These are phyloP conservation scores for Leccinum disarticulatum DNA, from an alignment of 768 basidiomycete species.

Conservation along the genomic window DNA sequence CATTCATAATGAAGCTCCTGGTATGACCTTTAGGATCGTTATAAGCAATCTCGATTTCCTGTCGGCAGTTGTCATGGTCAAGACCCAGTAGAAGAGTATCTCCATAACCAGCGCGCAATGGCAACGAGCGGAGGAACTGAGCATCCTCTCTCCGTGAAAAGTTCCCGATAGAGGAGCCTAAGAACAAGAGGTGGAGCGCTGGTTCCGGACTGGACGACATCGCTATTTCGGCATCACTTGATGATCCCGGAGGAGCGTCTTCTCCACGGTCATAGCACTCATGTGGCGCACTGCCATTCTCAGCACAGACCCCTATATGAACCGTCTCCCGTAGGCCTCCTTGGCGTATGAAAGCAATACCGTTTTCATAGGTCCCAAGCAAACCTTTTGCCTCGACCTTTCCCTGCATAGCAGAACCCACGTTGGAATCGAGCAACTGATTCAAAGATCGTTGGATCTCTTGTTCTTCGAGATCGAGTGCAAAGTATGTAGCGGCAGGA, in stretches of 20 bases:
- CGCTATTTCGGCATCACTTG: slow-evolving; percentile 1
- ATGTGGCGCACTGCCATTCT: slow-evolving; percentile 1
- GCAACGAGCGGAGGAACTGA: slow-evolving; percentile 74
- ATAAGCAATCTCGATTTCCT: slow-evolving; percentile 82
- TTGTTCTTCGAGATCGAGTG: slow-evolving; percentile 87
- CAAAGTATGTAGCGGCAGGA: slow-evolving; percentile 77
- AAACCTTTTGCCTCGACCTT: slow-evolving; percentile 83
- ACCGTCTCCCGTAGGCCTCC: slow-evolving; percentile 23
- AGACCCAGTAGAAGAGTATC: slow-evolving; percentile 91
- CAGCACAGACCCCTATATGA: slow-evolving; percentile 5
- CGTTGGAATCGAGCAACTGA: slow-evolving; percentile 59
- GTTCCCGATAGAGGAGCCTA: slow-evolving; percentile 92
- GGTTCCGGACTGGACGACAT: slow-evolving; percentile 50
- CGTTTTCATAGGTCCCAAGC: slow-evolving; percentile 90
- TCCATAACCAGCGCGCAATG: slow-evolving; percentile 67
- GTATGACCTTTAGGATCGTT: slow-evolving; percentile 79
- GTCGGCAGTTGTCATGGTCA: slow-evolving; percentile 74
- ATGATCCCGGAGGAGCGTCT: slow-evolving; percentile 43
- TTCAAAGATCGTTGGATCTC: slow-evolving; percentile 81
- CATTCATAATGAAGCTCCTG: slow-evolving; percentile 82
- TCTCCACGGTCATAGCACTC: slow-evolving; percentile 14
- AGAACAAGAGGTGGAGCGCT: slow-evolving; percentile 82
- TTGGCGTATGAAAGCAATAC: slow-evolving; percentile 73
- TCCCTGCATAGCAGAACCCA: slow-evolving; percentile 60
- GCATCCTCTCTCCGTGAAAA: slow-evolving; percentile 70